Percentiles rank a stretch among this genome's conserved stretches.
These are phyloP conservation scores for Hansfordia pulvinata DNA, from an alignment of 2,329 filamentous ascomycete species.

Conservation along the genomic window DNA sequence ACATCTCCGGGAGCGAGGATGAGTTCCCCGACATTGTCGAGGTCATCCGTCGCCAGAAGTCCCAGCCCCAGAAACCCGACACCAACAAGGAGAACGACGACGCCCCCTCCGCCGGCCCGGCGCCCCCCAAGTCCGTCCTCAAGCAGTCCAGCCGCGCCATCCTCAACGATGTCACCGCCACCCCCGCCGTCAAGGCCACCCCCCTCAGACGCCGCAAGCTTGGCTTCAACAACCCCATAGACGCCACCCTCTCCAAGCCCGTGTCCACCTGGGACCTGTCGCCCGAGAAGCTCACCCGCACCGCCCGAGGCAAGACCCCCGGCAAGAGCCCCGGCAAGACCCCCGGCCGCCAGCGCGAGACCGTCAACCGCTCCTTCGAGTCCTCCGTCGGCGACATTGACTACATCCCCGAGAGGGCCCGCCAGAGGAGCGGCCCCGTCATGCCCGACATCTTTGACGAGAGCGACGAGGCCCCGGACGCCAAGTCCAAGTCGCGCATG, in stretches of 20 bases:
- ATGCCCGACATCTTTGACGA: conserved; percentile 2
- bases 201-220: background rate
- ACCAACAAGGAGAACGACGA: conserved; percentile 3
- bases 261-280: background rate
- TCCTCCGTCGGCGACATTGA: conserved; percentile 1
- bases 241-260: background rate
- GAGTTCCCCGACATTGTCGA: conserved; percentile 26
- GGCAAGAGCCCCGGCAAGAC: no score
- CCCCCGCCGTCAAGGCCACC: background rate
- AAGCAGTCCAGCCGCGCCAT: background rate
- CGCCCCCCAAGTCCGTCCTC: conserved; percentile 1
- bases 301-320: no score
- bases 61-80: conserved; percentile 4
- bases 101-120: background rate
- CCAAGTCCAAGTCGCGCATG: no score
- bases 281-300: background rate
- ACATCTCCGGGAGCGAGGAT: conserved; percentile 19
- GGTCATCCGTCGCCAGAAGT: conserved; percentile 12
- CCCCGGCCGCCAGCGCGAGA: conserved; percentile 11
- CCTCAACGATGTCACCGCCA: background rate
- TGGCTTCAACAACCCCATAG: conserved; percentile 1
- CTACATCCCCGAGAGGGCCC: conserved; percentile 3
- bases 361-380: conserved; percentile 6
- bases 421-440: no score
- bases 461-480: conserved; percentile 1